These are phyloP conservation scores for Arabis alpina DNA, from an alignment of 345 rosid species.

Conservation along the genomic window DNA sequence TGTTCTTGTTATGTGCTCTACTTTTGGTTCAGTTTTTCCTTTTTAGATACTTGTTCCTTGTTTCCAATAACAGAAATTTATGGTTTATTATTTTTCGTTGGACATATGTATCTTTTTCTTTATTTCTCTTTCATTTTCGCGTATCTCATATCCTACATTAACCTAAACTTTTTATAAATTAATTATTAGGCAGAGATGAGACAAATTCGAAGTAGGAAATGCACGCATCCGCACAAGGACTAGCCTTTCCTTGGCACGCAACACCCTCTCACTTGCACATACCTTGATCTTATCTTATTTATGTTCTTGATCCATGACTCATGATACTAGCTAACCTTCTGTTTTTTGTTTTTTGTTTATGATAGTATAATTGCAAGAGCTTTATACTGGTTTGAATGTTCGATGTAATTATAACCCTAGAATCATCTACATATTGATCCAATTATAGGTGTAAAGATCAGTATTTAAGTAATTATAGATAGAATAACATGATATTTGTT, in stretches of 20 bases:
- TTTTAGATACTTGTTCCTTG: slow-evolving; percentile 40
- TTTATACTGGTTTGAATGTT: too few relatives aligned
- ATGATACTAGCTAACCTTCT: too few relatives aligned
- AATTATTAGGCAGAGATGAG: neutral
- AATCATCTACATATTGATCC: too few relatives aligned
- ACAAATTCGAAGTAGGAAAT: slow-evolving; percentile 9
- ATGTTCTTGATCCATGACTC: too few relatives aligned
- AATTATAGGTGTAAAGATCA: too few relatives aligned
- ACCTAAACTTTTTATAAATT: neutral
- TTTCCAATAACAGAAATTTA: slow-evolving; percentile 43
- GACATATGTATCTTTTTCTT: slow-evolving; percentile 22
- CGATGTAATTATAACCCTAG: too few relatives aligned
- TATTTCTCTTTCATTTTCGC: neutral
- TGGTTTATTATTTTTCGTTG: slow-evolving; percentile 15
- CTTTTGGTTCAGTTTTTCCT: slow-evolving; percentile 35
- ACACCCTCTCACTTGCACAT: neutral
- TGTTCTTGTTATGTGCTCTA: slow-evolving; percentile 42
- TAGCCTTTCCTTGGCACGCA: slow-evolving; percentile 19
- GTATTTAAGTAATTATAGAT: too few relatives aligned
- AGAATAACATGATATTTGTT: too few relatives aligned
- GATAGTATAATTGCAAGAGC: too few relatives aligned
- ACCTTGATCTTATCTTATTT: neutral
- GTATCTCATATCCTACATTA: slow-evolving; percentile 20
- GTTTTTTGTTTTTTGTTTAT: too few relatives aligned
- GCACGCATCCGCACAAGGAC: slow-evolving; percentile 20